Conservation (phyloP, 495 filamentous ascomycete genomes). For the Venustampulla echinocandica region DNA sequence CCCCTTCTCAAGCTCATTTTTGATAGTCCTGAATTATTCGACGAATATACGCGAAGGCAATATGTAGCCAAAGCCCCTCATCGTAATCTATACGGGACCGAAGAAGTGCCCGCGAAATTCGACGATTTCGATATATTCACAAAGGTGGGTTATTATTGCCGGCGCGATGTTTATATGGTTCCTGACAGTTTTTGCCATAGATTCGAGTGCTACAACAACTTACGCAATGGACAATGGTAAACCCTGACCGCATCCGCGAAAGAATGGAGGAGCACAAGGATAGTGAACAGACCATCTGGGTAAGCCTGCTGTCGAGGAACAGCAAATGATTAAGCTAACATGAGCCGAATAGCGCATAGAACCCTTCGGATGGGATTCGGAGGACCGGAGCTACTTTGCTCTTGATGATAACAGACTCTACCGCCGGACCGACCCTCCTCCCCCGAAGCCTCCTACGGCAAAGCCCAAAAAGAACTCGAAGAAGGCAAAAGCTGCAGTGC, state of each 20-base stretch:
- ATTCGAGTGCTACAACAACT: constrained; percentile 85
- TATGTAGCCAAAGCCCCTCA: constrained; percentile 74
- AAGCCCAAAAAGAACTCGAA: constrained; percentile 73
- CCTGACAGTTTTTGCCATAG: constrained; percentile 26
- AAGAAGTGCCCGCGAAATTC: constrained; percentile 64
- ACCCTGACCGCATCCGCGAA: constrained; percentile 75
- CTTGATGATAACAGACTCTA: constrained; percentile 93
- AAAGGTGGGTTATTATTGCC: constrained; percentile 39
- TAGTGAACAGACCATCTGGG: constrained; percentile 75
- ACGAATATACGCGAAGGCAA: constrained; percentile 88
- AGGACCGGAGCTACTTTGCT: constrained; percentile 80
- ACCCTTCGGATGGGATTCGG: constrained; percentile 75
- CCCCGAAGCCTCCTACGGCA: constrained; percentile 45
- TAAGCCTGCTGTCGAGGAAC: constrained; percentile 32
- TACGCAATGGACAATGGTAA: constrained; percentile 81
- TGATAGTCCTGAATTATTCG: constrained; percentile 72
- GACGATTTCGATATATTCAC: constrained; percentile 72
- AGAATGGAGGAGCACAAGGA: constrained; percentile 78
- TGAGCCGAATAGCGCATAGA: constrained; percentile 67
- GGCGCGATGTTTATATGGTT: neutral
- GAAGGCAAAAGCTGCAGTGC: constrained; percentile 56
- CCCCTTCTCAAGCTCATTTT: constrained; percentile 6
- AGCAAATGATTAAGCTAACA: constrained; percentile 15
- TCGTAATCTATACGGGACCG: constrained; percentile 79
- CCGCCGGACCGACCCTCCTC: constrained; percentile 60